These are phyloP conservation scores for Cytospora paraplurivora DNA, from an alignment of 2,329 filamentous ascomycete genomes.

Conservation along the genomic window DNA sequence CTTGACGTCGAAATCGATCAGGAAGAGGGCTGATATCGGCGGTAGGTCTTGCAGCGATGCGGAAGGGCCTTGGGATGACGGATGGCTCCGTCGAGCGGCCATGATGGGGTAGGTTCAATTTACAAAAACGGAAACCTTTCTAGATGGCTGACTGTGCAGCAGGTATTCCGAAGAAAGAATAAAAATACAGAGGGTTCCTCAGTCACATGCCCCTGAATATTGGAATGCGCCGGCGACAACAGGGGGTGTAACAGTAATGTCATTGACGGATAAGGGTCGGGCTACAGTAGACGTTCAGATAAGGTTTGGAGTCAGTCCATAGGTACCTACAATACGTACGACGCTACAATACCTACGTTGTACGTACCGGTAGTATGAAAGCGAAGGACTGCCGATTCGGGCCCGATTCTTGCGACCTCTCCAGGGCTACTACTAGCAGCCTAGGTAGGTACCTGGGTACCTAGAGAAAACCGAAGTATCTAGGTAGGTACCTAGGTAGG, in stretches of 20 bases:
- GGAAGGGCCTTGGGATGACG: conserved; percentile 30
- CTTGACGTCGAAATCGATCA: conserved; percentile 91
- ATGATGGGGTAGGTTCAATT: conserved; percentile 8
- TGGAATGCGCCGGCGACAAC: conserved; percentile 7
- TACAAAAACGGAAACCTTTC: not conserved
- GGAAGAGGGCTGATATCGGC: conserved; percentile 76
- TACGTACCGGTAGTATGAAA: not conserved
- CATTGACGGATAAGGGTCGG: not conserved
- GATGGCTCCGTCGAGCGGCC: conserved; percentile 19
- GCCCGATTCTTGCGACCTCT: too few species aligned
- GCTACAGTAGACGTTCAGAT: conserved; percentile 26
- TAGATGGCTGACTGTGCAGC: too few species aligned
- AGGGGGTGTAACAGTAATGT: not conserved
- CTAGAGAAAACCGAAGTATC: too few species aligned
- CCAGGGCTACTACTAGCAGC: too few species aligned
- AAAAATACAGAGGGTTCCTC: not conserved
- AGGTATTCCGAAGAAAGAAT: not conserved
- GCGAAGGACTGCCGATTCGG: too few species aligned
- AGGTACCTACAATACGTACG: not conserved
- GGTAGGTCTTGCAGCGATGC: conserved; percentile 50
- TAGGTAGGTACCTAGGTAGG: not conserved
- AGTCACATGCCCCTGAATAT: not conserved
- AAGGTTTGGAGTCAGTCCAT: conserved; percentile 23
- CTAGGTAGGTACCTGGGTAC: too few species aligned
- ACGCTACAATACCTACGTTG: not conserved